Evolutionary conservation across 169 alveolate species (phyloP), one percentile per base, ranked within the genome.

Genomic region (Plasmodium coatneyi): DNA sequence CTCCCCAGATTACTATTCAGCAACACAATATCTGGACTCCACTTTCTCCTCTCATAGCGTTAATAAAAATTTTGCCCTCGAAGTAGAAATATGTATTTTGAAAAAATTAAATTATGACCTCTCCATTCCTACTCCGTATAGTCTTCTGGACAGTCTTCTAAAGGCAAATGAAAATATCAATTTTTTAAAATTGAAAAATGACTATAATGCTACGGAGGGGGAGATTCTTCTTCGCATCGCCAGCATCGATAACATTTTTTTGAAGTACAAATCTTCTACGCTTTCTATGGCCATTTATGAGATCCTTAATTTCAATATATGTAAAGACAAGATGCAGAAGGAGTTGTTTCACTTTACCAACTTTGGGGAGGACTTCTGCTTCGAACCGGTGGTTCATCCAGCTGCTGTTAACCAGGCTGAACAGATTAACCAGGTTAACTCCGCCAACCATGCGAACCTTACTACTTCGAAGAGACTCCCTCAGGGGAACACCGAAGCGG

Each of bases 201-300:
- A 91, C 81, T 91, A 91, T 43, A 91, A 80, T 46, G 56, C 84
- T 0, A 82, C 92, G 34, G 95, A 91, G 72, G 95, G 95, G 0
- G 95, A 91, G 72, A 91, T 91, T 0, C 43, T 91, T 16, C 70
- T 91, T 30, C 43, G 95, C 16, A 91, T 91, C 16, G 95, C 95
- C 32, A 82, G 84, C 36, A 91, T 91, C 0, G 95, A 91, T 19
- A 91, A 91, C 5, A 41, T 30, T 6, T 91, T 91, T 41, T 81
- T 91, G 74, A 91, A 91, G 74, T 91, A 91, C 41, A 91, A 91
- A 81, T 66, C 95, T 1, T 91, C 95, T 4, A 91, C 95, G 0
- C 52, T 91, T 30, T 41, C 95, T 6, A 91, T 91, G 95, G 95
- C 95, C 34, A 91, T 91, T 5, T 91, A 91, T 49, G 95, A 91